These are phyloP conservation scores for Tephrocybe rancida DNA, from an alignment of 768 basidiomycete genomes.

Conservation along the genomic window DNA sequence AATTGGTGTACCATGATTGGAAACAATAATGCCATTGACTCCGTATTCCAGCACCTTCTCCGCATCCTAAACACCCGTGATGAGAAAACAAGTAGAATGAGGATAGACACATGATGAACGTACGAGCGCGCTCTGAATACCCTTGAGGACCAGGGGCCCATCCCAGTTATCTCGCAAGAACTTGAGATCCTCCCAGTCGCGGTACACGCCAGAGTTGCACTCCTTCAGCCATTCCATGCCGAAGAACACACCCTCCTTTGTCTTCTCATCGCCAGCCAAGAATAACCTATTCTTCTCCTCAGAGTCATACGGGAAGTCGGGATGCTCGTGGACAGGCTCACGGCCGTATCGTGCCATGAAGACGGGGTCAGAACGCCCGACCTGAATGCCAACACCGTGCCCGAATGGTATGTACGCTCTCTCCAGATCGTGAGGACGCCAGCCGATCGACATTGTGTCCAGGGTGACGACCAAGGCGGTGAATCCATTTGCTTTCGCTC, in stretches of 20 bases:
- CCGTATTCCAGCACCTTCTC: conserved; percentile 66
- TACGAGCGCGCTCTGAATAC: conserved; percentile 68
- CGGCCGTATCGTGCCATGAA: conserved; percentile 66
- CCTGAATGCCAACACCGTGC: conserved; percentile 66
- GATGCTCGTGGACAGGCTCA: conserved; percentile 43
- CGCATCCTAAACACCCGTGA: conserved; percentile 50
- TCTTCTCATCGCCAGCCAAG: conserved; percentile 49
- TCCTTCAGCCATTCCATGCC: conserved; percentile 68
- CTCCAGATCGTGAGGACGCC: conserved; percentile 76
- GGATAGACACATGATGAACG: conserved; percentile 17
- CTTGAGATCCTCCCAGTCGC: conserved; percentile 70
- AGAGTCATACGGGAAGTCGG: conserved; percentile 64
- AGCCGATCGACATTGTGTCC: conserved; percentile 73
- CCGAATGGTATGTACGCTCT: conserved; percentile 65
- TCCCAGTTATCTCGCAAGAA: conserved; percentile 77
- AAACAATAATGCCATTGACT: conserved; percentile 75
- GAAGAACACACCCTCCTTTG: conserved; percentile 40
- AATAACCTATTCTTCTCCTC: conserved; percentile 42
- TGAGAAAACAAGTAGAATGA: neutral
- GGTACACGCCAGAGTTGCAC: conserved; percentile 61
- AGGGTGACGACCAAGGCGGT: conserved; percentile 77
- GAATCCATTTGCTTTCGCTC: conserved; percentile 69
- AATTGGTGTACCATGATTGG: conserved; percentile 66
- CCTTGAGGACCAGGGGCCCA: conserved; percentile 76
- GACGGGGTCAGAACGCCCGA: conserved; percentile 74